phyloP scores from a whole-genome alignment of 176 grass and related monocot species.

The Neostapfia colusana region DNA sequence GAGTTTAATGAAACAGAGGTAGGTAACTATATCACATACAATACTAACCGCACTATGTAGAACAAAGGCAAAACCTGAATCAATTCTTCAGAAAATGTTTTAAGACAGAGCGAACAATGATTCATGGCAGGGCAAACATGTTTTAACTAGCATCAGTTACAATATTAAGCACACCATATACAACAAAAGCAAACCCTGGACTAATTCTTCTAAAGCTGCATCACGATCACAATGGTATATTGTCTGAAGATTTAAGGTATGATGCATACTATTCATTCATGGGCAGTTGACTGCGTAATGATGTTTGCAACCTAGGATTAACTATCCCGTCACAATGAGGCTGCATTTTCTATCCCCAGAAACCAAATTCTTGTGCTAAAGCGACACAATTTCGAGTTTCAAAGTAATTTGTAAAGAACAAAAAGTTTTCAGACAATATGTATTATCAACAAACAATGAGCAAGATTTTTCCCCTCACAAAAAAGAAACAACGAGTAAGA shows the following conservation, averaged over 20 bases:
- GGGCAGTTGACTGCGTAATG: not conserved
- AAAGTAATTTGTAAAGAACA: not conserved
- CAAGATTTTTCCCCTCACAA: not conserved
- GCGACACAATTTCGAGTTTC: not conserved
- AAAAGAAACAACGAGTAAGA: no score
- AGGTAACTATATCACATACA: not conserved
- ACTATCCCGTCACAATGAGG: not conserved
- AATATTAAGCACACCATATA: not conserved
- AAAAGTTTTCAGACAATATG: not conserved
- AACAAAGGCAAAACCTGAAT: not conserved
- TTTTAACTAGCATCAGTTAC: not conserved
- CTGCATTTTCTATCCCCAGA: not conserved
- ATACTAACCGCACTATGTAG: not conserved
- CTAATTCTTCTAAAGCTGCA: not conserved
- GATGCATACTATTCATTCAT: not conserved
- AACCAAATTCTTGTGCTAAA: not conserved
- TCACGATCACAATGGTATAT: not conserved
- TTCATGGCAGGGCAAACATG: no score
- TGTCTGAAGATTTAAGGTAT: not conserved
- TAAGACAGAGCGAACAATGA: not conserved
- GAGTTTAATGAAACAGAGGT: not conserved
- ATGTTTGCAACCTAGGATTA: not conserved
- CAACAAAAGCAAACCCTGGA: not conserved
- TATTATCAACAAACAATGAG: not conserved
- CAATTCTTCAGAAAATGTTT: not conserved